Conservation (phyloP, 116 monocot species). For the Phalaenopsis hybrid region DNA sequence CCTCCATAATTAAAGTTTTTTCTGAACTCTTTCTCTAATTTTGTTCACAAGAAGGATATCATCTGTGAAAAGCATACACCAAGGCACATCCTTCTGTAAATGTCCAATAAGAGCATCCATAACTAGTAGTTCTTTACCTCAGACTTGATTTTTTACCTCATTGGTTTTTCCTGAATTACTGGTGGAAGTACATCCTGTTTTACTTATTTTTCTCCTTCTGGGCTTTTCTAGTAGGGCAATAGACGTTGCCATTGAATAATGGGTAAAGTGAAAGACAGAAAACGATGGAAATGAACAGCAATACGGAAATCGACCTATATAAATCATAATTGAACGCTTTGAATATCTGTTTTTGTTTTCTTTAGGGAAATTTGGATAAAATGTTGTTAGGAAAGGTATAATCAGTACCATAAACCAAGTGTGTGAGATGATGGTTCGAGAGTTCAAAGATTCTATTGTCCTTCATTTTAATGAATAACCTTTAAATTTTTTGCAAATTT, state of each 20-base stretch:
- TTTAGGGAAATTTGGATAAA: not conserved
- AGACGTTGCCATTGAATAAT: not conserved
- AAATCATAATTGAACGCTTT: not conserved
- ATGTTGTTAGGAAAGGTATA: not conserved
- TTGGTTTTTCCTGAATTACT: not conserved
- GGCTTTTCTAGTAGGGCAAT: not conserved
- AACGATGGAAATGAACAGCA: not conserved
- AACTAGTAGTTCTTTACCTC: not conserved
- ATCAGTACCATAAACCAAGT: not conserved
- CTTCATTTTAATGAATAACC: not conserved
- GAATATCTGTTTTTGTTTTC: not conserved
- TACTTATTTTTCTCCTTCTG: not conserved
- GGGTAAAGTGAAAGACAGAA: not conserved
- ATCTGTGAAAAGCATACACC: no score
- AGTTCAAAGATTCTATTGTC: not conserved
- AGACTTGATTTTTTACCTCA: not conserved
- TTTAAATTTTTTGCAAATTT: not conserved
- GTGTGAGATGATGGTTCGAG: not conserved
- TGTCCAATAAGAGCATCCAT: no score
- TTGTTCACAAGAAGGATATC: no score
- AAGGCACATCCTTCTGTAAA: no score
- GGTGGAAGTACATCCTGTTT: not conserved
- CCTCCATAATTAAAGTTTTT: no score
- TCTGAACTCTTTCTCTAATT: no score
- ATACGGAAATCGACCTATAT: not conserved